Conservation (phyloP, 2,329 filamentous ascomycete genomes). For the Cadophora sp. region DNA sequence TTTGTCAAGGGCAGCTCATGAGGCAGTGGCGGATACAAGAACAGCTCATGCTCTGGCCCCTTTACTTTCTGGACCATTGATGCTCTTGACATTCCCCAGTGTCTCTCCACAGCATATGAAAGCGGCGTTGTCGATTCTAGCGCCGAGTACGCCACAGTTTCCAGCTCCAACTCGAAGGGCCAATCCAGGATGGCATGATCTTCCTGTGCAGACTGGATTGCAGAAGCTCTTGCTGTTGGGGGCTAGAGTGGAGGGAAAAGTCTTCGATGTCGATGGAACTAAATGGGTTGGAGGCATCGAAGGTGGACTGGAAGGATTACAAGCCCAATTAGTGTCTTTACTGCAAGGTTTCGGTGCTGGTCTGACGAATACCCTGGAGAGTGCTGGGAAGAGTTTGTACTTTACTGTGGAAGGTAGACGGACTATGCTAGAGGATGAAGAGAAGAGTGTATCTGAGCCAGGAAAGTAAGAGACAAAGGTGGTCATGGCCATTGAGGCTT, state of each 20-base stretch:
- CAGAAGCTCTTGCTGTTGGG: conserved; percentile 88
- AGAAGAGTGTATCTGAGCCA: conserved; percentile 34
- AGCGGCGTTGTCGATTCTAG: conserved; percentile 78
- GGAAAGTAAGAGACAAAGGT: conserved; percentile 32
- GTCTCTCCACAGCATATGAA: conserved; percentile 87
- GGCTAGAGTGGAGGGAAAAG: conserved; percentile 80
- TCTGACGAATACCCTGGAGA: conserved; percentile 80
- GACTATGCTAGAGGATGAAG: conserved; percentile 80
- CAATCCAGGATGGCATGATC: conserved; percentile 83
- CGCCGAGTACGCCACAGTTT: conserved; percentile 75
- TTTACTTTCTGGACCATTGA: conserved; percentile 81
- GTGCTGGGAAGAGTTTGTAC: conserved; percentile 82
- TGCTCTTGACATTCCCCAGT: conserved; percentile 78
- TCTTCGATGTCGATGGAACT: conserved; percentile 49
- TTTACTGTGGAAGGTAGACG: conserved; percentile 85
- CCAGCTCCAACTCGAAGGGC: conserved; percentile 78
- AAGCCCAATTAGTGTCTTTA: conserved; percentile 80
- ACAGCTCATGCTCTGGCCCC: conserved; percentile 70
- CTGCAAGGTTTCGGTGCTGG: conserved; percentile 81
- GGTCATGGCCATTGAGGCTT: conserved; percentile 24
- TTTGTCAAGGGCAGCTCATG: conserved; percentile 54
- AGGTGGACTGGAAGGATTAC: conserved; percentile 80
- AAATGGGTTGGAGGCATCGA: conserved; percentile 79
- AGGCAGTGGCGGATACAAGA: conserved; percentile 50
- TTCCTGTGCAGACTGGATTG: conserved; percentile 77